These are phyloP conservation scores for Manihot esculenta DNA, from an alignment of 441 rosid genomes.

Conservation along the genomic window DNA sequence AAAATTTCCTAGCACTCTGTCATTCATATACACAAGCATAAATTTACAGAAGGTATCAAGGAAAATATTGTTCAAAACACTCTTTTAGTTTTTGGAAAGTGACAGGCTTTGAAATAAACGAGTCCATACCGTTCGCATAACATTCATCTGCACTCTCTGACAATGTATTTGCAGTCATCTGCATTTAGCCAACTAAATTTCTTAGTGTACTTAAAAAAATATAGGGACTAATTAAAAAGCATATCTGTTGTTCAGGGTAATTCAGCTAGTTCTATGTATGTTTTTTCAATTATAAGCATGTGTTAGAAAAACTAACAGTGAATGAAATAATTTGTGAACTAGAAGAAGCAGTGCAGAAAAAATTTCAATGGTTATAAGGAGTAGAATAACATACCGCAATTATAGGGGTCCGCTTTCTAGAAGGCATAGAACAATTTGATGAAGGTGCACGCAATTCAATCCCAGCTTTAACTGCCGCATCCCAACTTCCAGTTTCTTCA, in stretches of 20 bases:
- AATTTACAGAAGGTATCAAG: conserved; percentile 44
- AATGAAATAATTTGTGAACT: not conserved
- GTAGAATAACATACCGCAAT: conserved; percentile 61
- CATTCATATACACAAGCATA: conserved; percentile 33
- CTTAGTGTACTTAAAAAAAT: not conserved
- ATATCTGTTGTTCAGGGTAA: not conserved
- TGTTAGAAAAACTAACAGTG: not conserved
- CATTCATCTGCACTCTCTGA: conserved; percentile 70
- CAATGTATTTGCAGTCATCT: conserved; percentile 71
- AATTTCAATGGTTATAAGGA: not conserved
- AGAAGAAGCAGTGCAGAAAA: no score
- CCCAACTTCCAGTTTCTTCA: conserved; percentile 86
- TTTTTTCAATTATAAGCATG: not conserved
- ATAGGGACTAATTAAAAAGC: not conserved
- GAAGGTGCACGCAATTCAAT: conserved; percentile 37
- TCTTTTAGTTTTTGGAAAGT: conserved; percentile 74
- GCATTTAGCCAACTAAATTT: conserved; percentile 20
- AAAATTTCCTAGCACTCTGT: conserved; percentile 53
- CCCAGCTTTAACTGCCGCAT: conserved; percentile 71
- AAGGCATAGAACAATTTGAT: conserved; percentile 27
- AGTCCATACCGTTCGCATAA: conserved; percentile 90
- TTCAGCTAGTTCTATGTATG: not conserved
- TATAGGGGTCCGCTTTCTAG: conserved; percentile 58
- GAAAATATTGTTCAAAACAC: conserved; percentile 64
- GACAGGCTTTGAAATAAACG: conserved; percentile 89